A percentile compares a stretch with the other conserved stretches of the same genome.
phyloP scores from a whole-genome alignment of 1,284 basidiomycete genomes.

The Cutaneotrichosporon cyanovorans region DNA sequence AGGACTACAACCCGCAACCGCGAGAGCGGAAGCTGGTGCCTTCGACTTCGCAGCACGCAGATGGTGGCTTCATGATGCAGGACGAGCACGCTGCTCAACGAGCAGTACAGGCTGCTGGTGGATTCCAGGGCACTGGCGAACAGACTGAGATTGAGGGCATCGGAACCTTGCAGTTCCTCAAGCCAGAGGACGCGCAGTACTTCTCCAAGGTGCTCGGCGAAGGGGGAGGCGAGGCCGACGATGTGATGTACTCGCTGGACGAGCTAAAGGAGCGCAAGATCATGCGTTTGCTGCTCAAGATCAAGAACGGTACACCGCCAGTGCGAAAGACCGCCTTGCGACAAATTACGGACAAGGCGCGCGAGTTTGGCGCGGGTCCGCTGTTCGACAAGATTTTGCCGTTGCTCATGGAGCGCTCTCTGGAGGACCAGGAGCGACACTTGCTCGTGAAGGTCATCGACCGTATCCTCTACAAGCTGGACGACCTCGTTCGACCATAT shows the following conservation, averaged over 20 bases:
- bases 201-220: slow-evolving; percentile 94
- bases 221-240: slow-evolving; percentile 74
- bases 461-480: slow-evolving; percentile 96
- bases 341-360: slow-evolving; percentile 98
- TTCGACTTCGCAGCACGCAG: slow-evolving; percentile 54
- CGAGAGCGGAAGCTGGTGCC: slow-evolving; percentile 51
- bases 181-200: slow-evolving; percentile 94
- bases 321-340: slow-evolving; percentile 95
- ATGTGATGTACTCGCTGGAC: slow-evolving; percentile 73
- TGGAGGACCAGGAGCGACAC: slow-evolving; percentile 98
- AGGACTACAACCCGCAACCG: slow-evolving; percentile 72
- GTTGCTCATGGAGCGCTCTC: slow-evolving; percentile 94
- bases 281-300: slow-evolving; percentile 98
- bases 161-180: slow-evolving; percentile 95
- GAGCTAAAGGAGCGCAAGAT: slow-evolving; percentile 99
- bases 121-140: slow-evolving; percentile 71
- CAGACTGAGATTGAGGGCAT: slow-evolving; percentile 99
- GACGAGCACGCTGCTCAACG: slow-evolving; percentile 84
- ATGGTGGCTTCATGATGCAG: slow-evolving; percentile 84
- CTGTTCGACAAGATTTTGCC: slow-evolving; percentile 99
- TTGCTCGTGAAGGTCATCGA: slow-evolving; percentile 99
- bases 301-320: slow-evolving; percentile 98
- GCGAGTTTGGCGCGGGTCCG: slow-evolving; percentile 97
- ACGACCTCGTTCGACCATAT: slow-evolving; percentile 96
- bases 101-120: slow-evolving; percentile 76